These are phyloP conservation scores for Colletotrichum noveboracense DNA, from an alignment of 2,329 filamentous ascomycete genomes.

Conservation along the genomic window DNA sequence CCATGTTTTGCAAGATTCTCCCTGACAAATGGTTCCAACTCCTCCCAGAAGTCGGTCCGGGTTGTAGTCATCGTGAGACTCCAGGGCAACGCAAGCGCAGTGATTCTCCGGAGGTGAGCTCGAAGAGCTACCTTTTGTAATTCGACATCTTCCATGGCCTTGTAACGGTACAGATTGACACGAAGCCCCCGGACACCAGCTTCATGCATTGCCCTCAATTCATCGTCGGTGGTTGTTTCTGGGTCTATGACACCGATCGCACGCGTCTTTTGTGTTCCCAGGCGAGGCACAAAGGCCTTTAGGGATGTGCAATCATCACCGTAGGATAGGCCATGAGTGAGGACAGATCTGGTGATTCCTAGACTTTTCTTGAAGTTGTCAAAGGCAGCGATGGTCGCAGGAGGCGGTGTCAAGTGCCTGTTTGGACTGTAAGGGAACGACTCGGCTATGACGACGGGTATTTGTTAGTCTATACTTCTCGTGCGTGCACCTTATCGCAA, in stretches of 20 bases:
- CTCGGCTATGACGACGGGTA: not conserved
- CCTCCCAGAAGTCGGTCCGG: constrained; percentile 33
- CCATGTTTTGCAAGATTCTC: constrained; percentile 23
- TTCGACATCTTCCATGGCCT: constrained; percentile 39
- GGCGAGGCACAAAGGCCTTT: constrained; percentile 32
- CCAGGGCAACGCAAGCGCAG: constrained; percentile 27
- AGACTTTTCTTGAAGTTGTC: constrained; percentile 19
- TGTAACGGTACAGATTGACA: constrained; percentile 39
- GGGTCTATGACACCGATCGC: constrained; percentile 36
- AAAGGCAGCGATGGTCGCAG: constrained; percentile 13
- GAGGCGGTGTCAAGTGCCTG: constrained; percentile 8
- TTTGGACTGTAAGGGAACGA: constrained; percentile 3
- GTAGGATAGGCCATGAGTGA: constrained; percentile 41
- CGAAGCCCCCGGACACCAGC: constrained; percentile 37
- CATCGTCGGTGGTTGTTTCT: constrained; percentile 23
- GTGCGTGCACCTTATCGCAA: not conserved
- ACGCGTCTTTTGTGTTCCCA: constrained; percentile 29
- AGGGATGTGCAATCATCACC: constrained; percentile 38
- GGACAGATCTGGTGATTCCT: constrained; percentile 36
- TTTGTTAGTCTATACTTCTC: not conserved
- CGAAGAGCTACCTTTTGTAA: constrained; percentile 34
- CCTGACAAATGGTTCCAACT: constrained; percentile 27
- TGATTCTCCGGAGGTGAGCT: constrained; percentile 30
- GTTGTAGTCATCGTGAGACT: constrained; percentile 36
- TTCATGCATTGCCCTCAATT: constrained; percentile 28